Conservation (phyloP, 768 basidiomycete genomes). For the Trametes elegans region DNA sequence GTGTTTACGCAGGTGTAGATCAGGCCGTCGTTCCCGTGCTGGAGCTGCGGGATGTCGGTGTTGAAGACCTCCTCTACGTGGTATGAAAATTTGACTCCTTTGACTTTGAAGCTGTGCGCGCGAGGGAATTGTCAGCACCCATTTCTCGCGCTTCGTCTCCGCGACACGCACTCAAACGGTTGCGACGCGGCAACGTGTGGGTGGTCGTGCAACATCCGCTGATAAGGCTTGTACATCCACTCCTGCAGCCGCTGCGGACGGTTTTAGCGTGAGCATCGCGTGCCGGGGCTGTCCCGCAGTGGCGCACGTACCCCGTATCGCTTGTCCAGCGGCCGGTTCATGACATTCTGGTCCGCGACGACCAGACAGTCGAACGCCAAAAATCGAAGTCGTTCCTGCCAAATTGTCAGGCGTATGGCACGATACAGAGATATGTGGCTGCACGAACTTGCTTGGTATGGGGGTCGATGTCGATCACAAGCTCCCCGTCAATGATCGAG, state of each 20-base stretch:
- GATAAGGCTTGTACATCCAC: conserved; percentile 83
- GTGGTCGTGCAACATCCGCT: conserved; percentile 63
- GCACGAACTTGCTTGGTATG: conserved; percentile 60
- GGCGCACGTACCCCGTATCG: conserved; percentile 79
- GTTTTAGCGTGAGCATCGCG: not conserved
- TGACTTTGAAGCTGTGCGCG: conserved; percentile 87
- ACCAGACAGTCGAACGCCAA: conserved; percentile 94
- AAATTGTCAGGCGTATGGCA: not conserved
- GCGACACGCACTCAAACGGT: conserved; percentile 79
- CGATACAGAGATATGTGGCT: not conserved
- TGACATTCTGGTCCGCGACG: conserved; percentile 81
- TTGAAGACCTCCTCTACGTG: conserved; percentile 82
- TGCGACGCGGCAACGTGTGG: conserved; percentile 60
- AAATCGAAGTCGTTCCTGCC: conserved; percentile 76
- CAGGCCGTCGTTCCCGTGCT: conserved; percentile 93
- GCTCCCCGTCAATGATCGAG: conserved; percentile 89
- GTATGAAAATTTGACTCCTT: conserved; percentile 86
- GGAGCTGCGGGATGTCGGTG: conserved; percentile 77
- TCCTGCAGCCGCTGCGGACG: conserved; percentile 63
- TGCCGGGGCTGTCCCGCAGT: not conserved
- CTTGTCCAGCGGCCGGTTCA: conserved; percentile 77
- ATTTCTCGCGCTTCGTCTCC: not conserved
- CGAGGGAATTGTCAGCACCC: not conserved
- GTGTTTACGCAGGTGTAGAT: conserved; percentile 93
- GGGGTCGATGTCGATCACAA: conserved; percentile 88